Evolutionary conservation across 805 yeast species (phyloP).

Genomic region (Cyberlindnera nakhonratchasimensis): DNA sequence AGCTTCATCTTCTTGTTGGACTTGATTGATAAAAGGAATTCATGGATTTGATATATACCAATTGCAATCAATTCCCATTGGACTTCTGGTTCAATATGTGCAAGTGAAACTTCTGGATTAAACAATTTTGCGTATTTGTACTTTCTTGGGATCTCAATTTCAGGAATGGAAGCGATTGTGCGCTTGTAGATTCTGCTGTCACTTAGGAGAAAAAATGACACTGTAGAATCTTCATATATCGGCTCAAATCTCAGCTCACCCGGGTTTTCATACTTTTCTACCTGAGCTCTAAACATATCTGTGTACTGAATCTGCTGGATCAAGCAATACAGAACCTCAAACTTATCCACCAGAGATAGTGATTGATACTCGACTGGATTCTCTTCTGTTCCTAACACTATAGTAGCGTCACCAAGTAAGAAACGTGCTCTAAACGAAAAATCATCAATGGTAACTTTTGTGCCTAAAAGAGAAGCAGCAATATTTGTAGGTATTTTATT

Average conservation of each 20-base stretch:
- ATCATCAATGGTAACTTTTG: constrained; percentile 24
- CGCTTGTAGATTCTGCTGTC: constrained; percentile 50
- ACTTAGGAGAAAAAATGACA: constrained; percentile 40
- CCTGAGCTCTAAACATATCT: constrained; percentile 44
- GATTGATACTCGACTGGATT: constrained; percentile 35
- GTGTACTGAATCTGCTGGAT: constrained; percentile 41
- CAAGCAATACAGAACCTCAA: constrained; percentile 45
- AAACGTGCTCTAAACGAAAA: constrained; percentile 28
- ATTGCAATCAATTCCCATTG: constrained; percentile 40
- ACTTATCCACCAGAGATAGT: constrained; percentile 43
- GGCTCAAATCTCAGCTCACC: constrained; percentile 32
- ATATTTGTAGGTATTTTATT: constrained; percentile 37
- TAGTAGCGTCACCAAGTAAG: constrained; percentile 24
- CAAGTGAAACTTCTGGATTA: constrained; percentile 26
- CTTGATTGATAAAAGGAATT: constrained; percentile 28
- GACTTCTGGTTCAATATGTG: constrained; percentile 36
- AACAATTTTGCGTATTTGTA: constrained; percentile 29
- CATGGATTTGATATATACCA: constrained; percentile 43
- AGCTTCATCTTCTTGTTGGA: constrained; percentile 30
- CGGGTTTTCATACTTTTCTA: constrained; percentile 37
- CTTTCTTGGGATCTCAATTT: constrained; percentile 34
- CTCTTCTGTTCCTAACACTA: constrained; percentile 25
- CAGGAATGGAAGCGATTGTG: constrained; percentile 28
- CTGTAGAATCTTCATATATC: constrained; percentile 24
- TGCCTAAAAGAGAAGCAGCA: constrained; percentile 22